Conservation (phyloP, 2,329 filamentous ascomycete species). For the Stagonosporopsis rhizophila region DNA sequence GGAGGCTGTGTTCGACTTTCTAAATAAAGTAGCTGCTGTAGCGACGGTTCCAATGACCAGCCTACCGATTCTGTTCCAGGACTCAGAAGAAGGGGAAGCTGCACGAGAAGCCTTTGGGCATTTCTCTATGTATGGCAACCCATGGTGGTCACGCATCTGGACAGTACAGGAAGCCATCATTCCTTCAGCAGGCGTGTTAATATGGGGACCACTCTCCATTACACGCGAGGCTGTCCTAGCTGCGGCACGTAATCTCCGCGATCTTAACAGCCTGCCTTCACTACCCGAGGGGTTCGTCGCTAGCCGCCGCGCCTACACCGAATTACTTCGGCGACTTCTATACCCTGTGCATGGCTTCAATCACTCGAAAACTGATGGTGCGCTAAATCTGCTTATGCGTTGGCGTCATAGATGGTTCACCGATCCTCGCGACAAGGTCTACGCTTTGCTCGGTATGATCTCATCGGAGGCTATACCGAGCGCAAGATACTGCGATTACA, state of each 20-base stretch:
- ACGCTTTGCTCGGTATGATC: constrained; percentile 29
- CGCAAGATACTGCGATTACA: constrained; percentile 18
- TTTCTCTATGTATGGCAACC: constrained; percentile 29
- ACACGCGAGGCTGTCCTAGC: constrained; percentile 1
- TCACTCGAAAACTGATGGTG: constrained; percentile 11
- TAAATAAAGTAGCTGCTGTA: constrained; percentile 12
- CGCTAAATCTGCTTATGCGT: constrained; percentile 27
- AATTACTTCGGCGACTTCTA: constrained; percentile 19
- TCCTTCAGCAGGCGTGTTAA: constrained; percentile 12
- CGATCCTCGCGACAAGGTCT: constrained; percentile 35
- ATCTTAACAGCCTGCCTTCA: not conserved
- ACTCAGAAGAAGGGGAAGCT: not conserved
- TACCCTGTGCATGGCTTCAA: constrained; percentile 27
- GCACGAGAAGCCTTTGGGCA: constrained; percentile 20
- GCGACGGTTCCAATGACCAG: not conserved
- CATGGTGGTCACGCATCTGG: constrained; percentile 31
- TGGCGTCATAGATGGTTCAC: constrained; percentile 29
- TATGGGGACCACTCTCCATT: constrained; percentile 23
- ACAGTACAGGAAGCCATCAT: constrained; percentile 30
- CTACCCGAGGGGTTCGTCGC: constrained; percentile 8
- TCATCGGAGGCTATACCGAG: constrained; percentile 1
- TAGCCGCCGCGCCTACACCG: constrained; percentile 2
- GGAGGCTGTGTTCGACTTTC: constrained; percentile 23
- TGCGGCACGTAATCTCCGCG: constrained; percentile 13
- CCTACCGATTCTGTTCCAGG: constrained; percentile 16